Percentiles rank a stretch among this genome's conserved stretches.
Evolutionary conservation across 108 stramenopile species (phyloP).

Genomic region (Stephanodiscus minutulus): DNA sequence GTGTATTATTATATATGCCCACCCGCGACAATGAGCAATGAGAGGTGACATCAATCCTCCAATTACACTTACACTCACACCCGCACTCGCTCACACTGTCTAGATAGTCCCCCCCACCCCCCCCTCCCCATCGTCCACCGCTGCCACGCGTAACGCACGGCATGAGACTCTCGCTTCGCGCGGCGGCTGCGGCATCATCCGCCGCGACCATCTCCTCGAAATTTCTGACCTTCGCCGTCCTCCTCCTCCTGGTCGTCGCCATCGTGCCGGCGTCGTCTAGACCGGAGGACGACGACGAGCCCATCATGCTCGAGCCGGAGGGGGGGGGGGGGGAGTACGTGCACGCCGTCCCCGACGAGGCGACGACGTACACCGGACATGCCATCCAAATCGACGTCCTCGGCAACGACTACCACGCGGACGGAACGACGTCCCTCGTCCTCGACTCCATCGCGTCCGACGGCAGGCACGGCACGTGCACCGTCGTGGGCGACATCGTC

Average conservation of each 20-base stretch:
- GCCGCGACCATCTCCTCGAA: conserved; percentile 1
- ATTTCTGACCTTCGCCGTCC: neutral
- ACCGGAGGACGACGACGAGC: neutral
- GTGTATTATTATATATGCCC: too few species aligned
- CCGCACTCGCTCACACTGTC: too few species aligned
- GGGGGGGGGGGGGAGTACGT: too few species aligned
- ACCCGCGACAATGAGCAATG: too few species aligned
- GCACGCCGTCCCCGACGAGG: neutral
- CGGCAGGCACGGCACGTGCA: neutral
- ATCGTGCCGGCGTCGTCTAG: neutral
- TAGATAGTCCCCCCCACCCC: neutral
- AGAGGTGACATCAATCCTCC: too few species aligned
- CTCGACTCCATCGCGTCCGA: neutral
- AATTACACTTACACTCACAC: too few species aligned
- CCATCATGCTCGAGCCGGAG: too few species aligned
- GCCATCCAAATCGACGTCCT: neutral
- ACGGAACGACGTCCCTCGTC: neutral
- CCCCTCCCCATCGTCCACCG: too few species aligned
- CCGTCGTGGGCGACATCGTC: conserved; percentile 1
- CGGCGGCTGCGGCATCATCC: neutral
- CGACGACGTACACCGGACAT: conserved; percentile 10
- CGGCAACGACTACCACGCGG: neutral
- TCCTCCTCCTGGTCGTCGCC: neutral
- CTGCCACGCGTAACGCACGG: too few species aligned
- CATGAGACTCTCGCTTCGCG: neutral